Base-by-base conservation (phyloP, 495 filamentous ascomycete genomes). In the Penicillium waksmanii region DNA sequence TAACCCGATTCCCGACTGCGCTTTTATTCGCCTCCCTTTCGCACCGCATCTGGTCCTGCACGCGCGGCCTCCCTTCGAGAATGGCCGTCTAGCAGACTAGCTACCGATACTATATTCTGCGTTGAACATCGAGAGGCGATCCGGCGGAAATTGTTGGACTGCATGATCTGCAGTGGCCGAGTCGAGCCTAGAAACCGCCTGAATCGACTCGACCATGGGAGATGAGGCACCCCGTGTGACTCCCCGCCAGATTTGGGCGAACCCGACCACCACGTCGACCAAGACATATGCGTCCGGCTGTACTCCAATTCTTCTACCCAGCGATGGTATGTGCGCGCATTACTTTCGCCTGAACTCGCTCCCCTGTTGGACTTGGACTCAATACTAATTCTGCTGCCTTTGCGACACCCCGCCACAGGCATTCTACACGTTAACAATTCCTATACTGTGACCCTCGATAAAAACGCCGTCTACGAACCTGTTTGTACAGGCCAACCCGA, bases 231-330 rank as follows among this genome's bases (percentile, higher is more conserved):
- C 60, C 55, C 70, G 59, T 57, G 51, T 79, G 52, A 66, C 67
- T 62, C 74, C 74, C 58, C 81, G 81, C 67, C 80, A 84, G 66
- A 81, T 84, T 52, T 84, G 80, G 80, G 81, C 76, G 52, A 69
- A 77, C 57, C 79, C 81, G 33, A 79, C 77, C 48, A 70, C 77
- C 8, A 78, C 74, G 7, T 69, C 73, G 11, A 73, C 70, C 8
- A 63, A 67, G 34, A 64, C 70, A 3, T 78, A 79, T 54, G 27
- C 67, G 3, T 66, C 77, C 7, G 81, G 79, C 33, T 90, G 87
- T 66, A 84, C 82, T 13, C 86, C 86, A 7, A 81, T 88, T 67
- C 78, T 84, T 21, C 79, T 93, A 15, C 86, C 88, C 7, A 79
- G 73, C 59, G 62, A 77, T 61, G 78, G 77, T 79, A 73, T 64